Evolutionary conservation across 192 early-diverging fungal species (phyloP).

Genomic region (Paraglomus occultum): DNA sequence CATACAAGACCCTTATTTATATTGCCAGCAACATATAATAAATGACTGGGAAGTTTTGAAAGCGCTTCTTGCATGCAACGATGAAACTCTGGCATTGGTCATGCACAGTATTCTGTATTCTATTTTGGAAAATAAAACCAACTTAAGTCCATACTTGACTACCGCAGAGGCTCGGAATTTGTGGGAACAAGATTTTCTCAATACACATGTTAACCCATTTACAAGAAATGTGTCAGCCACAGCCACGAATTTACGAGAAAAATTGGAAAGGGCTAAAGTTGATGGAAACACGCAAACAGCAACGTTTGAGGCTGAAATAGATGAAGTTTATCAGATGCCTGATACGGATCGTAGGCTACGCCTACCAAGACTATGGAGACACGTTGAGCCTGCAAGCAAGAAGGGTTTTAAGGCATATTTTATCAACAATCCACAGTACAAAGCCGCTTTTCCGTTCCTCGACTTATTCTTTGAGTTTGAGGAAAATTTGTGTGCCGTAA

Average conservation of each 20-base stretch:
- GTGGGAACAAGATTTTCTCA: conserved; percentile 14
- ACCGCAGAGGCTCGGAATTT: conserved; percentile 14
- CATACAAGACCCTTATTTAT: neutral
- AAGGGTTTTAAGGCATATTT: conserved; percentile 16
- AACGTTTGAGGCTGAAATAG: conserved; percentile 14
- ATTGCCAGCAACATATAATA: conserved; percentile 20
- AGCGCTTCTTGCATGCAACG: conserved; percentile 19
- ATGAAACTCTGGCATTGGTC: conserved; percentile 25
- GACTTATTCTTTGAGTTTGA: conserved; percentile 17
- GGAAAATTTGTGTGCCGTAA: conserved; percentile 7
- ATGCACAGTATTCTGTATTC: conserved; percentile 21
- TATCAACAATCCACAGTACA: neutral
- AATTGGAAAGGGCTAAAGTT: conserved; percentile 1
- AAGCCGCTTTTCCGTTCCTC: conserved; percentile 9
- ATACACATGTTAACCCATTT: conserved; percentile 14
- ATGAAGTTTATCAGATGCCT: conserved; percentile 8
- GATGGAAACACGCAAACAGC: neutral
- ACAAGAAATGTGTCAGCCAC: conserved; percentile 18
- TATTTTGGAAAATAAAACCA: neutral
- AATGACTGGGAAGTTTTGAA: conserved; percentile 31
- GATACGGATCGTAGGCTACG: neutral
- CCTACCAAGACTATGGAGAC: conserved; percentile 23
- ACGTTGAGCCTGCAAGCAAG: neutral
- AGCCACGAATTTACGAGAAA: conserved; percentile 5
- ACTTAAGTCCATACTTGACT: neutral